Conservation (phyloP, 176 grass and related monocot genomes). For the Juncus effusus region DNA sequence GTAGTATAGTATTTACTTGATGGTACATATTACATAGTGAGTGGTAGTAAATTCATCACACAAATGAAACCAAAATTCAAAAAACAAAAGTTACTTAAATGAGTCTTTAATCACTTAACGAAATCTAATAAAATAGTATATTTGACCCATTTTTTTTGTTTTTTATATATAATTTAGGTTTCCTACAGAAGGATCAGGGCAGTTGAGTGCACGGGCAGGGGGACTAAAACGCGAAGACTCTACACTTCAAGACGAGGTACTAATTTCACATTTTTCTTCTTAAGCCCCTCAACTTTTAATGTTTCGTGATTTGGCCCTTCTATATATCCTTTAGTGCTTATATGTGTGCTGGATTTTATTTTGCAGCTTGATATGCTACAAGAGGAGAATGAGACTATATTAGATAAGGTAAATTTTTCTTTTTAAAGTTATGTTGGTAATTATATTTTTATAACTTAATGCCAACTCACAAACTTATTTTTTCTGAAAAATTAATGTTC, state of each 20-base stretch:
- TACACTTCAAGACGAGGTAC: constrained; percentile 94
- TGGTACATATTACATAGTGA: no score
- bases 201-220: constrained; percentile 61
- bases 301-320: constrained; percentile 23
- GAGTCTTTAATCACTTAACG: no score
- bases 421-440: neutral
- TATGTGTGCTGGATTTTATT: neutral
- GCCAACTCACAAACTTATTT: neutral
- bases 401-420: constrained; percentile 84
- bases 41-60: no score
- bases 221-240: constrained; percentile 59
- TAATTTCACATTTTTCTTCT: constrained; percentile 27
- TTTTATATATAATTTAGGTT: constrained; percentile 8
- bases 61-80: no score
- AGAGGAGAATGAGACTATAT: constrained; percentile 91
- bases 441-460: neutral
- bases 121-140: neutral
- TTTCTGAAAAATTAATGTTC: neutral
- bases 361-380: constrained; percentile 99
- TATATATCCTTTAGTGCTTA: no score
- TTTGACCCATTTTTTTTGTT: constrained; percentile 17
- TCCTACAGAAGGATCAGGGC: constrained; percentile 30
- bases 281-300: constrained; percentile 9
- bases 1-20: no score
- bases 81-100: no score